Evolutionary conservation across 768 basidiomycete genomes (phyloP), one percentile per base, ranked within the genome.

Genomic region (Tulasnella calospora): DNA sequence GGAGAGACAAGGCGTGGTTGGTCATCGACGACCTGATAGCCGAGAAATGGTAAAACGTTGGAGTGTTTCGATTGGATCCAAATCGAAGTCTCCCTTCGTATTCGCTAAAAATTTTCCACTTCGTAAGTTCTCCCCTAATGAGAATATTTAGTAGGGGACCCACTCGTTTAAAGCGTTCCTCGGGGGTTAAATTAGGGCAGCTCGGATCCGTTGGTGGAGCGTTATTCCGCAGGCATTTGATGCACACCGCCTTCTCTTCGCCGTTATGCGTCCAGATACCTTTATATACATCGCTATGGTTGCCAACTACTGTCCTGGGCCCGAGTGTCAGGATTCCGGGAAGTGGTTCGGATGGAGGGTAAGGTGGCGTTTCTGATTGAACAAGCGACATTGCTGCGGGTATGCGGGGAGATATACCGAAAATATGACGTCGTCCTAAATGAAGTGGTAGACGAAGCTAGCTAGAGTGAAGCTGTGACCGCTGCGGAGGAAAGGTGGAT

Each of bases 1-100:
- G 27, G 74, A 51, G 41, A 44, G 74, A 75, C 74, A n/a, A 75
- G 55, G 3, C 41, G 27, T 30, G 74, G 74, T 61, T 51, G 33
- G 74, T 27, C 74, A 38, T 46, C 41, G 46, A 38, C 9, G 9
- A 75, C 46, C 9, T 51, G 47, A 19, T 51, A 51, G 21, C 47
- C 47, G 47, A 51, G 17, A 51, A 51, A 51, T 19, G 47, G 17
- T 19, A 51, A 10, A 51, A 51, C 47, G 21, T 51, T 51, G 17
- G 47, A 19, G 38, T 40, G 38, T 10, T 3, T 46, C 5, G 2
- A 8, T 46, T 17, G 6, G 46, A 46, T 17, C 46, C 46, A 46
- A 46, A 46, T 46, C 19, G 46, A 46, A 17, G 46, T 46, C 46
- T 46, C 46, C 46, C 46, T 13, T 46, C 15, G 46, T 46, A 46